phyloP scores from a whole-genome alignment of 2,329 filamentous ascomycete species.

The Colletotrichum sp. region DNA sequence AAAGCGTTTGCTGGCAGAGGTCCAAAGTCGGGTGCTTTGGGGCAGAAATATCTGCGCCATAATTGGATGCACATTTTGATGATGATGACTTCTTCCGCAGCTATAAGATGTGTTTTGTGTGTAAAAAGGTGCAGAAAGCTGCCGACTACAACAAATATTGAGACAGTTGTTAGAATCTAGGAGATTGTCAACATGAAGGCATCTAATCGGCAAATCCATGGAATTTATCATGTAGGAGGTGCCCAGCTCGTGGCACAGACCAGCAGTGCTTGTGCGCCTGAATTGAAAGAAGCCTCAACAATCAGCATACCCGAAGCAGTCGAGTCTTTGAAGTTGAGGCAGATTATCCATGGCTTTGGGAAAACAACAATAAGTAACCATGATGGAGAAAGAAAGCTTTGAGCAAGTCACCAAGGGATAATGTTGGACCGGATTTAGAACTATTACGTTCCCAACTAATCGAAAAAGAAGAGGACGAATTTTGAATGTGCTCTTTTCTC shows the following conservation, averaged over 20 bases:
- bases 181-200: no score
- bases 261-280: background rate
- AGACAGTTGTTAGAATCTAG: no score
- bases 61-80: slow-evolving; percentile 1
- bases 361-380: background rate
- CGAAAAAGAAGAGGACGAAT: background rate
- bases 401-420: background rate
- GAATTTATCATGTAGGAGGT: background rate
- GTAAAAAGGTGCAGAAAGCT: background rate
- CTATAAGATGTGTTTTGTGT: background rate
- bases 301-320: background rate
- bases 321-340: background rate
- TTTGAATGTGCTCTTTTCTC: background rate
- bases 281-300: background rate
- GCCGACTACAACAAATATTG: no score
- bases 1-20: background rate
- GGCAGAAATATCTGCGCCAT: slow-evolving; percentile 12
- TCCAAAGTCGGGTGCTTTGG: background rate
- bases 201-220: no score
- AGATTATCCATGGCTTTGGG: background rate
- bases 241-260: background rate
- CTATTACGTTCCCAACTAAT: background rate
- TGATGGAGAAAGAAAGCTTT: background rate
- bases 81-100: background rate
- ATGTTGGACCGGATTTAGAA: background rate